These are phyloP conservation scores for Cladorrhinum sp. DNA, from an alignment of 2,329 filamentous ascomycete species.

Conservation along the genomic window DNA sequence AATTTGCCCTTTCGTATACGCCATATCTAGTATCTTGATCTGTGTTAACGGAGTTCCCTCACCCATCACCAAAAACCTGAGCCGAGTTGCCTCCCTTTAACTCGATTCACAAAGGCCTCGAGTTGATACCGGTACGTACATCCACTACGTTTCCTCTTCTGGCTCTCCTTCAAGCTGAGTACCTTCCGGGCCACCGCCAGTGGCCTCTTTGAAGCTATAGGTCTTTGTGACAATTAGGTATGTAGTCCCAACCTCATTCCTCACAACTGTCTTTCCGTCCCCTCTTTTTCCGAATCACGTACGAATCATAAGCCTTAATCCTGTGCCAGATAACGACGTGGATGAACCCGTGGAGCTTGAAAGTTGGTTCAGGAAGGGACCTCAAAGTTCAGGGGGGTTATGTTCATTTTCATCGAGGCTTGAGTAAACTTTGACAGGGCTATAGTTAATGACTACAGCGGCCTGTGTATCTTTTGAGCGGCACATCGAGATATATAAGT, in stretches of 20 bases:
- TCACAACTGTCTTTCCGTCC: slow-evolving; percentile 27
- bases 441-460: too few species aligned
- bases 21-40: slow-evolving; percentile 47
- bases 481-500: too few species aligned
- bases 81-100: slow-evolving; percentile 39
- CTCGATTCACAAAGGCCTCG: slow-evolving; percentile 47
- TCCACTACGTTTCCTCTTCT: slow-evolving; percentile 34
- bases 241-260: slow-evolving; percentile 21
- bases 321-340: slow-evolving; percentile 33
- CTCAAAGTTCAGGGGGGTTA: too few species aligned
- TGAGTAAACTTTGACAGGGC: too few species aligned
- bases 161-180: slow-evolving; percentile 23
- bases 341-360: slow-evolving; percentile 31
- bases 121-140: slow-evolving; percentile 46
- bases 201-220: slow-evolving; percentile 35
- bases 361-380: too few species aligned
- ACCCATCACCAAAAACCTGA: slow-evolving; percentile 38
- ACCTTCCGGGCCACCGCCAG: slow-evolving; percentile 30
- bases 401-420: too few species aligned
- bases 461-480: too few species aligned
- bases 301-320: slow-evolving; percentile 37
- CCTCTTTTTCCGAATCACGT: slow-evolving; percentile 29
- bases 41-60: slow-evolving; percentile 44
- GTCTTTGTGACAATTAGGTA: slow-evolving; percentile 34
- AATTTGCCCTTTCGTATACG: slow-evolving; percentile 47